phyloP scores from a whole-genome alignment of 2,329 filamentous ascomycete species.

The Sclerotinia minor region DNA sequence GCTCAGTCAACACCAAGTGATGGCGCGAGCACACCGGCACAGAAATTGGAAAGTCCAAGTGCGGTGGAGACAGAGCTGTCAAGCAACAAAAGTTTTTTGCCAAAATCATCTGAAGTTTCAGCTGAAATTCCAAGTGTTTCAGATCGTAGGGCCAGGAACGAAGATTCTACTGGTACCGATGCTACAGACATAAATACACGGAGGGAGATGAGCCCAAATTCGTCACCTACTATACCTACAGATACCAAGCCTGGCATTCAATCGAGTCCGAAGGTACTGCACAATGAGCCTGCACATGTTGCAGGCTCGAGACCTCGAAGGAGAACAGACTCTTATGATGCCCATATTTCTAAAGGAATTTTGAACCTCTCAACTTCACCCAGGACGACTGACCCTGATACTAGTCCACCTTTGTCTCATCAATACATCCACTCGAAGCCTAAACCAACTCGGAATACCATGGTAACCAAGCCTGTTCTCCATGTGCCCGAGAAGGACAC shows the following conservation, averaged over 20 bases:
- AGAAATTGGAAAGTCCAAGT: slow-evolving; percentile 12
- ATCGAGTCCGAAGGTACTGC: slow-evolving; percentile 22
- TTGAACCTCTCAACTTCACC: slow-evolving; percentile 32
- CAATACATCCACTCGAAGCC: slow-evolving; percentile 42
- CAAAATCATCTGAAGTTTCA: neutral
- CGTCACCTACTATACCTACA: neutral
- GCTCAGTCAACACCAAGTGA: slow-evolving; percentile 11
- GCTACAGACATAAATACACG: neutral
- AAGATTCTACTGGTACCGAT: neutral
- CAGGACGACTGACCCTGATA: slow-evolving; percentile 28
- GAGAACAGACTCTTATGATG: slow-evolving; percentile 32
- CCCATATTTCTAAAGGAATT: slow-evolving; percentile 36
- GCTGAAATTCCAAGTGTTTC: neutral
- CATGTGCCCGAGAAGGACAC: slow-evolving; percentile 23
- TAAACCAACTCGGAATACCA: slow-evolving; percentile 35
- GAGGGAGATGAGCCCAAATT: neutral
- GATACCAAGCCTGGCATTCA: slow-evolving; percentile 15
- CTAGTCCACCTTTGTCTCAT: slow-evolving; percentile 26
- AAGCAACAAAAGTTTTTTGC: neutral
- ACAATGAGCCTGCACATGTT: slow-evolving; percentile 24
- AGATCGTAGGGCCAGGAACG: neutral
- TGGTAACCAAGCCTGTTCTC: slow-evolving; percentile 33
- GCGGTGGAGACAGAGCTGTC: slow-evolving; percentile 1
- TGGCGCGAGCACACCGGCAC: slow-evolving; percentile 3
- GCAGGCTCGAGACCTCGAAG: slow-evolving; percentile 26